Conservation (phyloP, 1,139 yeast species). For the Debaryomyces psychrophilus region DNA sequence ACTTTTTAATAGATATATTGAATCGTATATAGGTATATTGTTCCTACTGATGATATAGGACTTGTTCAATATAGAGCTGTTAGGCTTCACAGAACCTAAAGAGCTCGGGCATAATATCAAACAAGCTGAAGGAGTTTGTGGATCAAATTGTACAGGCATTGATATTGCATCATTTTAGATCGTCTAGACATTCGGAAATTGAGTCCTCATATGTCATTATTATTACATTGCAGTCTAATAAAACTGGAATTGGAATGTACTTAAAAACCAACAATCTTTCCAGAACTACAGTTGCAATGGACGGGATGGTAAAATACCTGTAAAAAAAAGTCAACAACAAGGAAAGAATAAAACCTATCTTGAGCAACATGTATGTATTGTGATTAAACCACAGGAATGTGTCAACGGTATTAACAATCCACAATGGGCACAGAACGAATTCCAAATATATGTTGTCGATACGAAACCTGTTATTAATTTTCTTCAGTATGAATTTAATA, state of each 20-base stretch:
- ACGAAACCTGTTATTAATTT: neutral
- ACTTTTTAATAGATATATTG: neutral
- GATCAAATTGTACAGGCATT: neutral
- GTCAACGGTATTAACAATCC: conserved; percentile 4
- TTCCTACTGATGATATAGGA: neutral
- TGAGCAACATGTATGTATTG: conserved; percentile 3
- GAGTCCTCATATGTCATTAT: neutral
- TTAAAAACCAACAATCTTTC: conserved; percentile 10
- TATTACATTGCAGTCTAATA: conserved; percentile 8
- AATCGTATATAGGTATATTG: neutral
- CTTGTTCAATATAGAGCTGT: neutral
- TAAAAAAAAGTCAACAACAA: conserved; percentile 1
- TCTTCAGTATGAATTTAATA: neutral
- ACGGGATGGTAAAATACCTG: conserved; percentile 1
- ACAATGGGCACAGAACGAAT: conserved; percentile 1
- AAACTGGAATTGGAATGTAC: conserved; percentile 15
- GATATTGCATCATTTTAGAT: conserved; percentile 4
- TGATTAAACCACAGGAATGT: conserved; percentile 3
- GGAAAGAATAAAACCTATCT: neutral
- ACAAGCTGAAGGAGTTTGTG: neutral
- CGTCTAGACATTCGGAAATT: neutral
- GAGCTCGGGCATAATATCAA: neutral
- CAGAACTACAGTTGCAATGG: neutral
- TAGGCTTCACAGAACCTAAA: neutral
- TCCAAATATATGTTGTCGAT: conserved; percentile 2